Evolutionary conservation across 345 rosid species (phyloP), one percentile per base, ranked within the genome.

Genomic region (Populus ilicifolia): DNA sequence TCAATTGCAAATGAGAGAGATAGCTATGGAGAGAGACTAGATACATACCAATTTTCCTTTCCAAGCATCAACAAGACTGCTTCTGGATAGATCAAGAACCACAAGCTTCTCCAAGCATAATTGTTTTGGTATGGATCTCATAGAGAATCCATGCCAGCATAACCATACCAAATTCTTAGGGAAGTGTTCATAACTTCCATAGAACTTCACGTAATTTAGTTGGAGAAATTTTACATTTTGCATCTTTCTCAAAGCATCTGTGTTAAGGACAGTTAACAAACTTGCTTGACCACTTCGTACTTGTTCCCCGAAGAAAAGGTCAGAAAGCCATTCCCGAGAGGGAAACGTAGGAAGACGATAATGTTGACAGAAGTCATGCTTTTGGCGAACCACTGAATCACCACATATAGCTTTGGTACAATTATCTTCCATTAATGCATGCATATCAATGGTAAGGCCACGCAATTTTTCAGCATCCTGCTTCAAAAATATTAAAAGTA

Each of bases 51-150:
- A 0, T 23, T 41, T 70, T 46, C 61, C 61, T 44, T 70, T 70
- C 73, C 73, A 70, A 44, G 27, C 59, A 43, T 46, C 16, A 8
- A 6, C 46, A 12, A 70, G 27, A 16, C 21, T 44, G 52, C 73
- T 70, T 9, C 46, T 21, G 21, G 33, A 35, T 54, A 70, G 27
- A 20, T 43, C 73, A 70, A 70, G 73, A 70, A 70, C 69, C 33
- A 33, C 69, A 13, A 66, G 25, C 18, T 66, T 66, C 3, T 33
- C 20, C 39, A 33, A 18, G 16, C 21, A 70, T 11, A 70, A 17
- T 25, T 70, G 12, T 3, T 13, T 43, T 2, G 73, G 59, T 70
- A 43, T 25, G n/a, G 20, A 70, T 12, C 6, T 41, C 39, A n/a
- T 44, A 21, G 73, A 23, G 50, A 44, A 70, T 70, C 73, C 35